phyloP scores from a whole-genome alignment of 148 eudicot species.

The Rhododendron ferrugineum region DNA sequence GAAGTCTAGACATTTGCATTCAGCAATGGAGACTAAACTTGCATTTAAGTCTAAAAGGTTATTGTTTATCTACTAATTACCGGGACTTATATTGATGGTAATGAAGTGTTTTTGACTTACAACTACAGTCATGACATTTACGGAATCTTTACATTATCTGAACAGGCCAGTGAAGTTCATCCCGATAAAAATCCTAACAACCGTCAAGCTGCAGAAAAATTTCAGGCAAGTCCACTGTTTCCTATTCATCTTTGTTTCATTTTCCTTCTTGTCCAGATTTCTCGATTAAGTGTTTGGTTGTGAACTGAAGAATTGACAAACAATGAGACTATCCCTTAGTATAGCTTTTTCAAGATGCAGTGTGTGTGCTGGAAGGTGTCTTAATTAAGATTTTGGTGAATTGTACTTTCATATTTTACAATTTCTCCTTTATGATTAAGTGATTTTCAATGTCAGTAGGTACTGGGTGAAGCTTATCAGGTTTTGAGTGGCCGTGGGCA shows the following conservation, averaged over 20 bases:
- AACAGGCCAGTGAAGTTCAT: constrained; percentile 87
- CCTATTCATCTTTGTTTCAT: background rate
- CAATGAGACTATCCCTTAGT: background rate
- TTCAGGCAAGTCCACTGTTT: constrained; percentile 59
- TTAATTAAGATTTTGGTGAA: background rate
- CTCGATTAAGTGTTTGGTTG: background rate
- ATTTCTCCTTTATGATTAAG: background rate
- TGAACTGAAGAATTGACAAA: background rate
- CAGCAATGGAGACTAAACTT: background rate
- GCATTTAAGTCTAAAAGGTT: background rate
- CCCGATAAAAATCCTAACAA: constrained; percentile 91
- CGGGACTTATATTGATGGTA: background rate
- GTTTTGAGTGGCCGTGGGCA: constrained; percentile 79
- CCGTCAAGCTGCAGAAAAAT: constrained; percentile 83
- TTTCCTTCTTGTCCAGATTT: background rate
- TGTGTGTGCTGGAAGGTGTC: background rate
- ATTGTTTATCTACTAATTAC: background rate
- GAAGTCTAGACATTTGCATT: background rate
- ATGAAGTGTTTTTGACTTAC: background rate
- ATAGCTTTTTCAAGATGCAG: no score
- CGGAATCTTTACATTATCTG: background rate
- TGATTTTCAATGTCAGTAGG: constrained; percentile 29
- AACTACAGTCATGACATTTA: background rate
- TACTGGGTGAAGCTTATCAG: constrained; percentile 91
- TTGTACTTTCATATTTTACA: background rate